Evolutionary conservation across 1,284 basidiomycete species (phyloP), one percentile per base, ranked within the genome.

Genomic region (Sphagnurus paluster): DNA sequence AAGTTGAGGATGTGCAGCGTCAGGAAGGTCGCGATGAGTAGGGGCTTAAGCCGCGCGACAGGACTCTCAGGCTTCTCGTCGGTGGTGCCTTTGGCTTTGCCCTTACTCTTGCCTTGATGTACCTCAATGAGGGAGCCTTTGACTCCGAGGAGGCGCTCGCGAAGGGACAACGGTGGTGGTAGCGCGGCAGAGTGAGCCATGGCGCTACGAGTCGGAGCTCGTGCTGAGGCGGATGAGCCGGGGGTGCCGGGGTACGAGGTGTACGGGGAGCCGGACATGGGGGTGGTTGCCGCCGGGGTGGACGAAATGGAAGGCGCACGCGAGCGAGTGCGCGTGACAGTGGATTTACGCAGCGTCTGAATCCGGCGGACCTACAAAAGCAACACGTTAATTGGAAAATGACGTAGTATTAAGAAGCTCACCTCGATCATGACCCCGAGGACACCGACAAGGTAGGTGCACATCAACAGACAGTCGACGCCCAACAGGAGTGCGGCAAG

Each of bases 401-500:
- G 43, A 43, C 43, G 39, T 56, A 46, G 40, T n/a, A n/a, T n/a
- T n/a, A n/a, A n/a, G n/a, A n/a, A n/a, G 58, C 79, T 60, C 54
- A 91, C 89, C 76, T 98, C 96, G 56, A 98, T 87, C 89, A 98
- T 97, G 64, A 99, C 80, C 32, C 85, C 87, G 51, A 99, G 72
- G 49, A 98, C 84, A 2, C 91, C 86, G 1, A 90, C 80, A 64
- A 95, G 90, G 70, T 98, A 97, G 0, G 92, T 92, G 66, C 90
- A 90, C 53, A 98, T 80, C 66, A 94, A 79, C 40, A 93, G 61
- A 66, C 93, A 97, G 66, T 99, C 96, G 45, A 93, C 79, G 8
- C 79, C 77, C 44, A 99, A 76, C 44, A 93, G 80, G 26, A 98
- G 68, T 0, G 93, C 93, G 2, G 93, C 95, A 11, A 99, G 80